Percentiles rank a stretch among this genome's conserved stretches.
Conservation (phyloP, 345 rosid species). For the Cardamine resedifolia region DNA sequence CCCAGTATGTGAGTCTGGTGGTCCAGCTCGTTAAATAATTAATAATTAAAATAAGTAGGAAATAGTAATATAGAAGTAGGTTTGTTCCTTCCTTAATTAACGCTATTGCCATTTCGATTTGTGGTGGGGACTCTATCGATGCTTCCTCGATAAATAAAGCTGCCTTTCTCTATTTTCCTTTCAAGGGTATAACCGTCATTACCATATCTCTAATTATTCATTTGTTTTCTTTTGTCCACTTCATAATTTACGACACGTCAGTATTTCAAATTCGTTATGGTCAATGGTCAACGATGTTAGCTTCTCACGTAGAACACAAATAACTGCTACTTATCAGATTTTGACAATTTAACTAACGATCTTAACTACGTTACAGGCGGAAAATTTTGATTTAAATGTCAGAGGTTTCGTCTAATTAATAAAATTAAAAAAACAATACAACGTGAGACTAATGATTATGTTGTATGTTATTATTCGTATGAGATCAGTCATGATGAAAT, state of each 20-base stretch:
- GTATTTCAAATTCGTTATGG: not conserved
- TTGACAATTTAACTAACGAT: conserved; percentile 5
- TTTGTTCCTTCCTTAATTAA: conserved; percentile 38
- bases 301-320: conserved; percentile 18
- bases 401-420: not conserved
- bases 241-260: conserved; percentile 7
- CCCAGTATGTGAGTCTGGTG: conserved; percentile 10
- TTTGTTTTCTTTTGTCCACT: not conserved
- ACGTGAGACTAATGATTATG: conserved; percentile 34
- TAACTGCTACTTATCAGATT: conserved; percentile 9
- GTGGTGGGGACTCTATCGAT: conserved; percentile 30
- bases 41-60: not conserved
- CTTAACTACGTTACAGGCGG: conserved; percentile 14
- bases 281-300: conserved; percentile 25
- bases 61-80: conserved; percentile 23
- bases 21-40: conserved; percentile 34
- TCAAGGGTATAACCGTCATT: conserved; percentile 12
- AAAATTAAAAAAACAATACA: not conserved
- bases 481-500: conserved; percentile 28
- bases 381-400: conserved; percentile 14
- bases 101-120: conserved; percentile 38
- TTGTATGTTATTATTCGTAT: conserved; percentile 5
- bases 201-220: not conserved
- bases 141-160: not conserved
- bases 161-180: not conserved